Base-by-base conservation (phyloP, 192 early-diverging fungal species). In the Umbelopsis vinacea region DNA sequence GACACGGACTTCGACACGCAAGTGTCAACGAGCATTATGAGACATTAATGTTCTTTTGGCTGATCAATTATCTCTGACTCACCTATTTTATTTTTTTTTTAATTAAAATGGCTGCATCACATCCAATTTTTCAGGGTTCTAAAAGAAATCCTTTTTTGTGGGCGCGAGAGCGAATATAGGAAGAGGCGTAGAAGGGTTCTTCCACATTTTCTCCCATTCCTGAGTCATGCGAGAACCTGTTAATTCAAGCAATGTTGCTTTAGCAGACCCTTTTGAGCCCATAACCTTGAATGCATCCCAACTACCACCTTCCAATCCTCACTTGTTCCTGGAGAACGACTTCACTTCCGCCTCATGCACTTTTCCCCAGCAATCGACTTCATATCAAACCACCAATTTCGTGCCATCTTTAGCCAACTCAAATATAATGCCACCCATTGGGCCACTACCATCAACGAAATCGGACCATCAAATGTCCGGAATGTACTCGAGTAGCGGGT, bases 21-120 rank as follows among this genome's bases (percentile, higher is more conserved):
- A 84, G 83, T 40, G 87, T 86, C 10, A 88, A 89, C 60, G 92
- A 93, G 73, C 92, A 93, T 66, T 93, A 89, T 86, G 92, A 93
- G 76, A 92, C 90, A 1, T 73, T 92, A 17, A 86, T 91, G 83
- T 83, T 87, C 35, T 86, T 82, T 69, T 87, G 85, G 79, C 72
- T 91, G 10, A 71, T 85, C 21, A 86, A 88, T 53, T 81, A 86
- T 67, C 75, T 91, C 9, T 88, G 69, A 76, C 17, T 37, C n/a
- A n/a, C 21, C 38, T 60, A 29, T 2, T 46, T 47, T 57, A 43
- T 45, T 60, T 71, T 71, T 17, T 47, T 63, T 3, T 17, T 63
- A 63, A 14, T 63, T 15, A 63, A 63, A 29, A 63, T 6, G 29
- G 29, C 5, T 17, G 48, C 48, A n/a, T 10, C 48, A n/a, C 19